These are phyloP conservation scores for Serendipita vermifera DNA, from an alignment of 768 basidiomycete species.

Conservation along the genomic window DNA sequence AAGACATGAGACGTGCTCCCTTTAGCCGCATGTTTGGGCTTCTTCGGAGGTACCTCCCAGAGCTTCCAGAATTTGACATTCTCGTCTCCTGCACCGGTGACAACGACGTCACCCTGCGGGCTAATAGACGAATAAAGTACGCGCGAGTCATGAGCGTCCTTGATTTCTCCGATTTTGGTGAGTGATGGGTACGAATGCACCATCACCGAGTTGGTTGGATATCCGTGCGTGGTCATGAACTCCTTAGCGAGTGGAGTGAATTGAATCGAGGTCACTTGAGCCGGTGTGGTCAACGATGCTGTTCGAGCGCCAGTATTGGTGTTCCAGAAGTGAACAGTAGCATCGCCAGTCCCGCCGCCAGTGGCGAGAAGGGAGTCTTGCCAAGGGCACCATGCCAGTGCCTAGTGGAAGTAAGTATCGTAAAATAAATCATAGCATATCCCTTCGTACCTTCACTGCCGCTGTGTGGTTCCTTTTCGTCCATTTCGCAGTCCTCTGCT, in stretches of 20 bases:
- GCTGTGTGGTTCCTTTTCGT: constrained; percentile 85
- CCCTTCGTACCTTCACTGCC: constrained; percentile 37
- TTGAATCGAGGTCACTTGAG: constrained; percentile 84
- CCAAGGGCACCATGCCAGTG: constrained; percentile 97
- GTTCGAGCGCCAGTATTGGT: constrained; percentile 83
- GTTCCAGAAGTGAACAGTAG: constrained; percentile 83
- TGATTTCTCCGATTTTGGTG: constrained; percentile 69
- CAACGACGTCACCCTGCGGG: constrained; percentile 83
- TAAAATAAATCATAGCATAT: neutral
- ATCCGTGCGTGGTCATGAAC: constrained; percentile 84
- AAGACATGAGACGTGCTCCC: neutral
- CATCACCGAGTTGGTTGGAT: constrained; percentile 75
- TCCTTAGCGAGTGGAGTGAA: constrained; percentile 85
- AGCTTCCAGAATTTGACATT: constrained; percentile 88
- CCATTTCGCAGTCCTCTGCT: constrained; percentile 36
- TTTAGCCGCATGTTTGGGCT: constrained; percentile 12
- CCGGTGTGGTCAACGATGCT: constrained; percentile 72
- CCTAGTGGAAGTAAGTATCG: constrained; percentile 33
- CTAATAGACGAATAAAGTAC: constrained; percentile 76
- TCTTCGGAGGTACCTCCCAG: constrained; percentile 26
- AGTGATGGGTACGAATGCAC: constrained; percentile 77
- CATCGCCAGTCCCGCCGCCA: constrained; percentile 91
- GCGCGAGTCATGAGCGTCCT: constrained; percentile 85
- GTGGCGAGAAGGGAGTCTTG: constrained; percentile 79
- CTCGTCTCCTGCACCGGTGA: constrained; percentile 88